Evolutionary conservation across 2,329 filamentous ascomycete species (phyloP).

Genomic region (Curvularia verruculosa): DNA sequence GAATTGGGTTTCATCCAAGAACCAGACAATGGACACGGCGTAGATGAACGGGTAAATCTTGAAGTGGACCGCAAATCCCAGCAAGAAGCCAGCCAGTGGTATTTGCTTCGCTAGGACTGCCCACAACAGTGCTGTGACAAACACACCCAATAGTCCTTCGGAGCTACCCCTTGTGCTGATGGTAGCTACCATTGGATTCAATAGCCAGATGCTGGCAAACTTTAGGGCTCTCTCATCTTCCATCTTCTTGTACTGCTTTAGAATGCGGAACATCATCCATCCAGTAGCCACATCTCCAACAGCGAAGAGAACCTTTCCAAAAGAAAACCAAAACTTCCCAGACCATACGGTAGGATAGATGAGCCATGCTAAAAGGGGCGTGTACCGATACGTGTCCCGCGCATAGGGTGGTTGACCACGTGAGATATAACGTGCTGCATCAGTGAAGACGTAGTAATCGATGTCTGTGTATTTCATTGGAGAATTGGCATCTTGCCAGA

Average conservation of each 20-base stretch:
- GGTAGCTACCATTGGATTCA: conserved; percentile 97
- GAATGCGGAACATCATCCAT: conserved; percentile 70
- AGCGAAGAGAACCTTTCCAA: conserved; percentile 87
- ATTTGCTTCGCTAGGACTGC: conserved; percentile 71
- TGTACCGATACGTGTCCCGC: conserved; percentile 95
- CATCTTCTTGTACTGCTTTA: conserved; percentile 51
- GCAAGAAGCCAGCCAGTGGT: conserved; percentile 70
- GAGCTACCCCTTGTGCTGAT: conserved; percentile 96
- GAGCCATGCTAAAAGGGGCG: conserved; percentile 89
- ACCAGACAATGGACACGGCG: conserved; percentile 79
- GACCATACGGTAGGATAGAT: conserved; percentile 77
- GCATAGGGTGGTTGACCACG: conserved; percentile 77
- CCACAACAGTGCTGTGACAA: conserved; percentile 85
- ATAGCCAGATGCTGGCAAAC: conserved; percentile 86
- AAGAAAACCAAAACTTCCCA: conserved; percentile 71
- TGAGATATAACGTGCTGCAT: conserved; percentile 80
- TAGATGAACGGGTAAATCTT: conserved; percentile 99
- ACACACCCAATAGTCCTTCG: conserved; percentile 84
- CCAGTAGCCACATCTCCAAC: conserved; percentile 82
- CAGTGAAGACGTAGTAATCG: conserved; percentile 97
- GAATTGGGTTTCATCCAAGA: conserved; percentile 67
- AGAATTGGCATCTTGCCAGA: conserved; percentile 90
- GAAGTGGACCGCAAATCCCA: conserved; percentile 90
- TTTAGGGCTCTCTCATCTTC: conserved; percentile 63
- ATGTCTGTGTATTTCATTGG: conserved; percentile 98